Evolutionary conservation across 305 asterid species (phyloP), one percentile per base, ranked within the genome.

Genomic region (Fraxinus greggii): DNA sequence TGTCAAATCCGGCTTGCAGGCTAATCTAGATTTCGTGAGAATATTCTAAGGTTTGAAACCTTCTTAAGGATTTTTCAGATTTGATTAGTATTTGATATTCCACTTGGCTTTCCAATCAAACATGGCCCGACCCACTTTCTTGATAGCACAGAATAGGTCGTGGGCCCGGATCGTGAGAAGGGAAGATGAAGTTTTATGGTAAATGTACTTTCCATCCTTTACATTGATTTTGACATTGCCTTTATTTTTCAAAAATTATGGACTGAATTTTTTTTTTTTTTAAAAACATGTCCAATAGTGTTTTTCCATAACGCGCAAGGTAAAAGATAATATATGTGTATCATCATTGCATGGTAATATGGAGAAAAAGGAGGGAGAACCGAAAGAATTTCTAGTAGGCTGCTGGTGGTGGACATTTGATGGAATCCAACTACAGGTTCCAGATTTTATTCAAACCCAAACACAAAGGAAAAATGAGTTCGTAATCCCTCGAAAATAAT

Each of bases 101-200:
- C 54, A 42, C 54, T 13, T 2, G 17, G 54, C 54, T 48, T 13
- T 48, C 59, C 59, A 48, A 48, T 48, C 21, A 4, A 48, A 48
- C 7, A 13, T 48, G 19, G 59, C 59, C n/a, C 21, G 59, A 48
- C 59, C 59, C 19, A 15, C 21, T 48, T 48, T 48, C 54, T 29
- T 59, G 75, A 65, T 56, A 51, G 54, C 75, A 74, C 5, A 45
- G 9, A 73, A 31, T 80, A 83, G 72, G 69, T 24, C 79, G 40
- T 19, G 70, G 63, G 51, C 21, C 40, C 32, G 7, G 33, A 35
- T 7, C 5, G 48, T 29, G 23, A 15, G 85, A 82, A 79, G 77
- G 81, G 38, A 36, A 10, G 63, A 36, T 45, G 85, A 85, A 82
- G 81, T 38, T 5, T 72, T 70, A 13, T 69, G 75, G 33, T 35